Evolutionary conservation across 352 stramenopile species (phyloP).

Genomic region (Globisporangium echinulatum): DNA sequence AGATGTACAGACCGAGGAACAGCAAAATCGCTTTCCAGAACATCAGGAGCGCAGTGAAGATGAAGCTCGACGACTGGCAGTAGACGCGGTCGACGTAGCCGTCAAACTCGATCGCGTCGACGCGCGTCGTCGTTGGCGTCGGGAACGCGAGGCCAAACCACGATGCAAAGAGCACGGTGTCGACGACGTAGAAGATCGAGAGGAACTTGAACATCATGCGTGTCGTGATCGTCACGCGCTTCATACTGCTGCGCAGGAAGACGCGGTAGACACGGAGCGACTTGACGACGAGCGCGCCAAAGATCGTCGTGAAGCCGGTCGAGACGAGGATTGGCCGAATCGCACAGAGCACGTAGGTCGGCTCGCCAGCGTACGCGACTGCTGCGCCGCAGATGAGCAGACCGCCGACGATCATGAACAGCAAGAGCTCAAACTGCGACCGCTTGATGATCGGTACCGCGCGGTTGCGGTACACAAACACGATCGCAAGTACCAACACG

Average conservation of each 20-base stretch:
- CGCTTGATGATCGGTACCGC: constrained; percentile 27
- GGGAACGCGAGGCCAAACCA: constrained; percentile 27
- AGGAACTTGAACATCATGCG: constrained; percentile 26
- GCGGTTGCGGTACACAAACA: constrained; percentile 24
- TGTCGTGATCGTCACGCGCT: constrained; percentile 20
- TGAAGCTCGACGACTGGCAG: constrained; percentile 16
- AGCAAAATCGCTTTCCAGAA: constrained; percentile 35
- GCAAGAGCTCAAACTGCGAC: constrained; percentile 28
- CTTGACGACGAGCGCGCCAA: constrained; percentile 26
- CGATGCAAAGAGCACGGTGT: constrained; percentile 19
- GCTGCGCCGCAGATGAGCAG: constrained; percentile 20
- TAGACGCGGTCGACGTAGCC: constrained; percentile 8
- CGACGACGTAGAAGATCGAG: constrained; percentile 16
- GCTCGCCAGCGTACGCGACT: constrained; percentile 19
- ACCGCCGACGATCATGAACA: constrained; percentile 22
- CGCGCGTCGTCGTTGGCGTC: constrained; percentile 1
- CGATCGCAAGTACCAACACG: constrained; percentile 7
- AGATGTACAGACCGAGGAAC: constrained; percentile 12
- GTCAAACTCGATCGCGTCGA: constrained; percentile 5
- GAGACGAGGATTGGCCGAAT: constrained; percentile 18
- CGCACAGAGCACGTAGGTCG: constrained; percentile 14
- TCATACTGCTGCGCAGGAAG: constrained; percentile 22
- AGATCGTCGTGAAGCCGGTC: constrained; percentile 24
- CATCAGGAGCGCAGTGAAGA: constrained; percentile 30
- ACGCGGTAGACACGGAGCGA: constrained; percentile 33